phyloP scores from a whole-genome alignment of 208 protist species.

The Balamuthia mandrillaris region DNA sequence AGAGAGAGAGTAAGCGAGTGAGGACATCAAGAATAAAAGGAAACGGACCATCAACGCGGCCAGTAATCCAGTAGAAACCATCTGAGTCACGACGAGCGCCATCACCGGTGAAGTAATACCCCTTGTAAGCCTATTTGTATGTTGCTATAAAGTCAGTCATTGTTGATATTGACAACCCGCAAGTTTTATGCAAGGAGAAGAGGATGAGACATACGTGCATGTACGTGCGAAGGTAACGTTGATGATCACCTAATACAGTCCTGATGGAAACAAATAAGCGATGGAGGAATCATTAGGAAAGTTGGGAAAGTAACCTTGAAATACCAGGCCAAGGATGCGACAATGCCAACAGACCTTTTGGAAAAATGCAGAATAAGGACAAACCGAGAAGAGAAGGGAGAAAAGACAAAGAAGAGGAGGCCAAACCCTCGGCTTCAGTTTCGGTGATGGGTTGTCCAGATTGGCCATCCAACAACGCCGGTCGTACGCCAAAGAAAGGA shows the following conservation, averaged over 20 bases:
- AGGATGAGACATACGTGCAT: constrained; percentile 40
- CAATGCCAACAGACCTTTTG: not conserved
- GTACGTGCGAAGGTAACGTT: constrained; percentile 89
- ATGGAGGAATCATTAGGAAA: too few species aligned
- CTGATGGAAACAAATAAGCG: too few species aligned
- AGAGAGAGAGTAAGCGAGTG: too few species aligned
- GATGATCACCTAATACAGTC: constrained; percentile 85
- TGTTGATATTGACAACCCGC: not conserved
- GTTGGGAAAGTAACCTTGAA: constrained; percentile 74
- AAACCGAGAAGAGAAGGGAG: not conserved
- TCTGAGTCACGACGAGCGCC: constrained; percentile 88
- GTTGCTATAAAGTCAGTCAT: constrained; percentile 59
- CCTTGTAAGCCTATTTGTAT: constrained; percentile 80
- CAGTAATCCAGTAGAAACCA: constrained; percentile 96
- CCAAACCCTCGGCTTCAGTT: not conserved
- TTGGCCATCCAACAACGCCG: constrained; percentile 78
- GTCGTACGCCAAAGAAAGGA: constrained; percentile 94
- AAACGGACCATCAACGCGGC: constrained; percentile 83
- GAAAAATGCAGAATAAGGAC: not conserved
- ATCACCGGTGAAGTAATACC: constrained; percentile 95
- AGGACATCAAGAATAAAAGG: too few species aligned
- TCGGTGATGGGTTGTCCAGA: constrained; percentile 3
- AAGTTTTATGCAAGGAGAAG: not conserved
- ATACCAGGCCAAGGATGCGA: constrained; percentile 85
- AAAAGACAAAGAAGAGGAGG: not conserved